Evolutionary conservation across 441 rosid genomes (phyloP).

Genomic region (Arabidopsis hybrid): DNA sequence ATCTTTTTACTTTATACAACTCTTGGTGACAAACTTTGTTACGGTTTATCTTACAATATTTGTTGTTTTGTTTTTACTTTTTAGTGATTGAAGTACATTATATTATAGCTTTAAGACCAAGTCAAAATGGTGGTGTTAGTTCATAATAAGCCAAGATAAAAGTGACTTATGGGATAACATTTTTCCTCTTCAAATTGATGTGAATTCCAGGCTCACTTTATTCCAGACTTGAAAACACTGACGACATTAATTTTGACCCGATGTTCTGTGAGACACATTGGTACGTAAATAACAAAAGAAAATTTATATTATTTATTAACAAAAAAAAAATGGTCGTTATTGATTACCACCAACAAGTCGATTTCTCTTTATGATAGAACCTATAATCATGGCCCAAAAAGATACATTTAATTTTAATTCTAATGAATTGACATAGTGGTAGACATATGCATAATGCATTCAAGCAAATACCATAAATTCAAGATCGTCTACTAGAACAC

Average conservation of each 20-base stretch:
- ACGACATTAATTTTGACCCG: neutral
- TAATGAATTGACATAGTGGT: constrained; percentile 14
- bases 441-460: neutral
- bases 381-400: constrained; percentile 10
- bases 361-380: constrained; percentile 7
- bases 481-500: neutral
- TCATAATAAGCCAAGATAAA: neutral
- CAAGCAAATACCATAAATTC: neutral
- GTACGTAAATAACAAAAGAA: neutral
- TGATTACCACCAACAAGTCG: constrained; percentile 20
- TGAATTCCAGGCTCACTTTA: neutral
- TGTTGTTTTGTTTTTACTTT: no score
- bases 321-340: constrained; percentile 1
- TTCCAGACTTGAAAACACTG: neutral
- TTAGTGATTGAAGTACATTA: no score
- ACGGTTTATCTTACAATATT: no score
- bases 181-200: neutral
- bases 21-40: no score
- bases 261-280: neutral
- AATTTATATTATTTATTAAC: neutral
- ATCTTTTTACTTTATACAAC: no score
- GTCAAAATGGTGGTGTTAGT: constrained; percentile 2
- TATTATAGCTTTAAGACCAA: neutral
- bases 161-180: neutral
- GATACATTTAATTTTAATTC: neutral